Evolutionary conservation across 148 eudicot species (phyloP), one percentile per base, ranked within the genome.

Genomic region (Amaranthus hypochondriacus): DNA sequence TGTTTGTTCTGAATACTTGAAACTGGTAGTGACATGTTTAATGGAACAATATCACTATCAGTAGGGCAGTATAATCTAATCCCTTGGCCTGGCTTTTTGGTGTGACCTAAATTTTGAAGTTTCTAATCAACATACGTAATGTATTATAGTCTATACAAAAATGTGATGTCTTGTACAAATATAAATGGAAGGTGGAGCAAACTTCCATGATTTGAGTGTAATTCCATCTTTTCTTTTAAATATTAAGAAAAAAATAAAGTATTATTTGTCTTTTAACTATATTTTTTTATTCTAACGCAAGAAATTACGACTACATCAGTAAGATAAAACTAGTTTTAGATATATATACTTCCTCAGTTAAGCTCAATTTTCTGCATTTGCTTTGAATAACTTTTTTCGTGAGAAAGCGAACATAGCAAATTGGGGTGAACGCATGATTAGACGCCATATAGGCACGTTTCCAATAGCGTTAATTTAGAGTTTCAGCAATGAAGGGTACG

Each of bases 121-220:
- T 67, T 18, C 70, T 67, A 67, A 67, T 67, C 56, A 67, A 50
- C 39, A 28, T 28, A 28, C 39, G 2, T 28, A 28, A 28, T 28
- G 39, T 28, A 28, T 2, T 67, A 21, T 42, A 42, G 4, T 11
- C 7, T 66, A 18, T 48, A 15, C 54, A 48, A 6, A 48, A 44
- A 7, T 55, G 21, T 5, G 0, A 21, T 21, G 47, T 68, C 71
- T 8, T 65, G 62, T 71, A 56, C n/a, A 74, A 43, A 54, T 66
- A 54, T 9, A 65, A 67, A 67, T 68, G 78, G 78, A 57, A 68
- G 72, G 57, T 56, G 49, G 7, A 7, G 61, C n/a, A 57, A 67
- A 8, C 39, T 67, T 75, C 72, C 58, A 48, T 7, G 8, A 9
- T 67, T 57, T 58, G 58, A 44, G 49, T 50, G 56, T 67, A 10